Percentiles rank a stretch among this genome's conserved stretches.
phyloP scores from a whole-genome alignment of 768 basidiomycete genomes.

The Amanita pseudoporphyria region DNA sequence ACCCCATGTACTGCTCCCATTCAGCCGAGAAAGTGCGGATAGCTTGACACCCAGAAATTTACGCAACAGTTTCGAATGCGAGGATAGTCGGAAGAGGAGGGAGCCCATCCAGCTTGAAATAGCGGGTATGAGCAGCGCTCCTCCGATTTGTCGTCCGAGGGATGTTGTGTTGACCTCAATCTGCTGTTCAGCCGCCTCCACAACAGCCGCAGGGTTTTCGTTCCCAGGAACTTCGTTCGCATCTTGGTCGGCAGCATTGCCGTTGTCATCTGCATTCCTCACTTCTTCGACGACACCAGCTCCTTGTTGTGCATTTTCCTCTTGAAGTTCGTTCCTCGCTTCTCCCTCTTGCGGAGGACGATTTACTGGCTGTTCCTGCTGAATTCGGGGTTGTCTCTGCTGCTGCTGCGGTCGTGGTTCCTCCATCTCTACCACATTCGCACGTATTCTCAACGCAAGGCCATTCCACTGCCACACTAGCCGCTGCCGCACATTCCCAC shows the following conservation, averaged over 20 bases:
- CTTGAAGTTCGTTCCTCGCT: background rate
- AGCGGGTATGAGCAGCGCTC: constrained; percentile 58
- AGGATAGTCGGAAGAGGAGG: constrained; percentile 46
- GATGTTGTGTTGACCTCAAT: constrained; percentile 49
- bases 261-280: constrained; percentile 10
- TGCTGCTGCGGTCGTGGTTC: background rate
- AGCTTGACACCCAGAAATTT: constrained; percentile 26
- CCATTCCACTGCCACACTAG: constrained; percentile 12
- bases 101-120: constrained; percentile 60
- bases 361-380: too few relatives aligned
- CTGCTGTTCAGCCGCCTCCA: constrained; percentile 45
- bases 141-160: constrained; percentile 57
- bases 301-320: background rate
- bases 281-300: background rate
- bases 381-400: background rate
- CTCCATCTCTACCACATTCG: background rate
- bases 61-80: constrained; percentile 28
- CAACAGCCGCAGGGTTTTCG: constrained; percentile 29
- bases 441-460: constrained; percentile 1
- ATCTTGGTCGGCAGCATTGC: constrained; percentile 10
- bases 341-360: background rate
- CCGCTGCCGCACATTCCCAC: background rate
- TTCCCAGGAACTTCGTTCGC: constrained; percentile 19
- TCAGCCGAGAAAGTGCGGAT: constrained; percentile 10
- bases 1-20: constrained; percentile 8